Conservation (phyloP, 2,329 filamentous ascomycete genomes). For the Paramyrothecium roridum region DNA sequence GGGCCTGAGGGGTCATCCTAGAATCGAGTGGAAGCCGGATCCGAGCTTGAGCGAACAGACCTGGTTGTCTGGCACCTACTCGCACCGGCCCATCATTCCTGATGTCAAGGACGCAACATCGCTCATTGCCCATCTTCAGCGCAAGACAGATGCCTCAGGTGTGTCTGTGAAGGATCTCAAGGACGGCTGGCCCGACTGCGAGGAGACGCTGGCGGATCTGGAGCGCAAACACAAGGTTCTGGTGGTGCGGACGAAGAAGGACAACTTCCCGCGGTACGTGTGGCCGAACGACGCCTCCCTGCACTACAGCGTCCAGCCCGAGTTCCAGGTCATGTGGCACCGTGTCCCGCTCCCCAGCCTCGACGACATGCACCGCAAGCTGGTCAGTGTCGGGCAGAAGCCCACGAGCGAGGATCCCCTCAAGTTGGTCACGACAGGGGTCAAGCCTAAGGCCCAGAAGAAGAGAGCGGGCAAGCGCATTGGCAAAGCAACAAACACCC, state of each 20-base stretch:
- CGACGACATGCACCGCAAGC: slow-evolving; percentile 73
- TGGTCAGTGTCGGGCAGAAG: slow-evolving; percentile 75
- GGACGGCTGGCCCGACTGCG: slow-evolving; percentile 89
- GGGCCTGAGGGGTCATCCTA: slow-evolving; percentile 63
- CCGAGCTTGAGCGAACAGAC: slow-evolving; percentile 61
- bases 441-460: slow-evolving; percentile 69
- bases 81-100: slow-evolving; percentile 76
- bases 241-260: slow-evolving; percentile 88
- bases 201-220: slow-evolving; percentile 72
- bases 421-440: slow-evolving; percentile 37
- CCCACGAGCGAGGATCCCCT: slow-evolving; percentile 78
- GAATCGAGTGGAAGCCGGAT: slow-evolving; percentile 55
- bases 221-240: slow-evolving; percentile 78
- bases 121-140: slow-evolving; percentile 77
- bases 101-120: slow-evolving; percentile 75
- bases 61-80: slow-evolving; percentile 70
- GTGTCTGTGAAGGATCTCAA: slow-evolving; percentile 87
- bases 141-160: slow-evolving; percentile 75
- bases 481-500: slow-evolving; percentile 81
- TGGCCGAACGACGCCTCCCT: slow-evolving; percentile 86
- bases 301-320: slow-evolving; percentile 70
- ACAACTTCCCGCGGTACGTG: slow-evolving; percentile 79
- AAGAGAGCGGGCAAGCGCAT: slow-evolving; percentile 63
- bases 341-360: slow-evolving; percentile 72
- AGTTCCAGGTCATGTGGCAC: slow-evolving; percentile 83